These are phyloP conservation scores for Populus nigra DNA, from an alignment of 345 rosid genomes.

Conservation along the genomic window DNA sequence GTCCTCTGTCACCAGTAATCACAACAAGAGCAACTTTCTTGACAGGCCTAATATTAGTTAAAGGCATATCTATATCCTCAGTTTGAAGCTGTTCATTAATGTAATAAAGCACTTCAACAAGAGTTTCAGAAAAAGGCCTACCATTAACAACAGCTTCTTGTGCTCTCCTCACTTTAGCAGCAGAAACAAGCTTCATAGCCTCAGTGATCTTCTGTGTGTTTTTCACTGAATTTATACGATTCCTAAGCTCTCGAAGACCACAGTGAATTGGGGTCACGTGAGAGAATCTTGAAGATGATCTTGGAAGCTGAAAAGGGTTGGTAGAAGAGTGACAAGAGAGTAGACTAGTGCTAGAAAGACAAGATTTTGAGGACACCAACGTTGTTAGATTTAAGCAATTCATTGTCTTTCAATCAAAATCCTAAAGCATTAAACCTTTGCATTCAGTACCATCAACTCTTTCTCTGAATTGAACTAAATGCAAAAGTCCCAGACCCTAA, in stretches of 20 bases:
- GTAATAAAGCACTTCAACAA: constrained; percentile 91
- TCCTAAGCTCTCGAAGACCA: constrained; percentile 74
- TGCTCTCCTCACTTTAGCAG: constrained; percentile 95
- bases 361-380: constrained; percentile 75
- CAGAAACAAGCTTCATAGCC: constrained; percentile 97
- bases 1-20: constrained; percentile 85
- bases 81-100: constrained; percentile 86
- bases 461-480: too few species aligned
- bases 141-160: constrained; percentile 94
- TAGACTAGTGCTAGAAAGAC: constrained; percentile 65
- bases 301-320: constrained; percentile 60
- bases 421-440: too few species aligned
- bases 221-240: constrained; percentile 73
- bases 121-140: constrained; percentile 84
- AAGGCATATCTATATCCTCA: constrained; percentile 78
- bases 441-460: too few species aligned
- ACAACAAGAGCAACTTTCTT: constrained; percentile 82
- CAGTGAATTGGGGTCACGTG: constrained; percentile 58
- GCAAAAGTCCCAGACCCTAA: too few species aligned
- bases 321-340: constrained; percentile 67
- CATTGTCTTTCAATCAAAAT: too few species aligned
- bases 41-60: constrained; percentile 83
- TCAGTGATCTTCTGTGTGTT: constrained; percentile 98
- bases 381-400: constrained; percentile 68
- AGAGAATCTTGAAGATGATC: constrained; percentile 52